Base-by-base conservation (phyloP, 306 rosid genomes). In the Malus orientalis region DNA sequence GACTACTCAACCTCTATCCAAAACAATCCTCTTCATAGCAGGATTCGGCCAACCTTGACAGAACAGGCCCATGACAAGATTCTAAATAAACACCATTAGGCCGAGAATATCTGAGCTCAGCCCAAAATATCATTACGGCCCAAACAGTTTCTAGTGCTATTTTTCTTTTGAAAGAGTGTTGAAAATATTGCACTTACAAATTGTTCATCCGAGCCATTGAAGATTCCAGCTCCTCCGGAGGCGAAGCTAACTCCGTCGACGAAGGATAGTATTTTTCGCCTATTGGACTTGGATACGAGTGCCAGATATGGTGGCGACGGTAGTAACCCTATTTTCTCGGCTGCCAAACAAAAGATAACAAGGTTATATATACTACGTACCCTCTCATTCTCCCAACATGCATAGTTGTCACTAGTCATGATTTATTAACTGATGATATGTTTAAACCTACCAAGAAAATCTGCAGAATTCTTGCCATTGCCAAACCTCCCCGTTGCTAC, bases 211-310 rank as follows among this genome's bases (percentile, higher is more conserved):
- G 87, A 74, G 68, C 89, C 89, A n/a, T 87, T 86, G 59, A 91
- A 90, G 76, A 91, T 94, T 80, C 96, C 97, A 45, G 98, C 98
- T 59, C 97, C 97, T 72, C 88, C 93, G 2, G 96, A 94, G 42
- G 96, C 98, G 60, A 94, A 91, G 88, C 90, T 94, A 73, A 89
- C 85, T 76, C 98, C 98, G 18, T 72, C 77, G 11, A 78, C 38
- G 10, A 84, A 78, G 29, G 91, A 80, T 2, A 32, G 5, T 32
- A 44, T 68, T 20, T 77, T 70, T 54, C 33, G 73, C 69, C 65
- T 77, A 69, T 76, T 84, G 29, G 54, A 74, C 72, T 72, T 90
- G 64, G 91, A 79, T 8, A n/a, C 36, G 5, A 90, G 71, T 4
- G 89, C 88, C 8, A 94, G 83, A 76, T 90, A 94, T 9, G 98